Evolutionary conservation across 2,329 filamentous ascomycete species (phyloP).

Genomic region (Xylaria sp.): DNA sequence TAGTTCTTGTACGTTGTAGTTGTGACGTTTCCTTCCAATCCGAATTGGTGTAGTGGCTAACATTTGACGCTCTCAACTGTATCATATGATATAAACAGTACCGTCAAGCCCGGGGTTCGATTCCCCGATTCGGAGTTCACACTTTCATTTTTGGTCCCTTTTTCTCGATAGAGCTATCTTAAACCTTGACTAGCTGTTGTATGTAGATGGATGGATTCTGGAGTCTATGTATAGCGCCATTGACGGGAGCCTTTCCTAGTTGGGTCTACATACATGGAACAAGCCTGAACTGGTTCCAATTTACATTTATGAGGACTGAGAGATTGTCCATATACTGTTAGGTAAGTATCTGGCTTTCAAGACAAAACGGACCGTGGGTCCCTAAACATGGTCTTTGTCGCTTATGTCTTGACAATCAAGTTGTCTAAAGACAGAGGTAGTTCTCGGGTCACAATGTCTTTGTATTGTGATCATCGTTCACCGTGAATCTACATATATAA

Average conservation of each 20-base stretch:
- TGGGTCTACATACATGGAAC: not conserved
- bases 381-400: not conserved
- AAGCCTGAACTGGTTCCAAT: not conserved
- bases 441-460: not conserved
- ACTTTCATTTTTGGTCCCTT: not conserved
- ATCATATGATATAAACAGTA: not conserved
- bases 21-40: constrained; percentile 21
- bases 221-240: not conserved
- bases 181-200: not conserved
- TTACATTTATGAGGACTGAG: not conserved
- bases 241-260: not conserved
- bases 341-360: not conserved
- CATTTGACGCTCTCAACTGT: constrained; percentile 50
- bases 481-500: not conserved
- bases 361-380: not conserved
- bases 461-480: not conserved
- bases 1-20: too few species aligned
- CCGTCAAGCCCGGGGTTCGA: constrained; percentile 48
- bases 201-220: not conserved
- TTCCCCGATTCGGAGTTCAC: constrained; percentile 48
- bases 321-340: not conserved
- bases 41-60: constrained; percentile 52
- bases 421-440: not conserved
- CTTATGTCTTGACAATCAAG: not conserved
- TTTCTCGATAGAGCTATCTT: not conserved